Evolutionary conservation across 139 green algal species (phyloP), one percentile per base, ranked within the genome.

Genomic region (Closterium sp.): DNA sequence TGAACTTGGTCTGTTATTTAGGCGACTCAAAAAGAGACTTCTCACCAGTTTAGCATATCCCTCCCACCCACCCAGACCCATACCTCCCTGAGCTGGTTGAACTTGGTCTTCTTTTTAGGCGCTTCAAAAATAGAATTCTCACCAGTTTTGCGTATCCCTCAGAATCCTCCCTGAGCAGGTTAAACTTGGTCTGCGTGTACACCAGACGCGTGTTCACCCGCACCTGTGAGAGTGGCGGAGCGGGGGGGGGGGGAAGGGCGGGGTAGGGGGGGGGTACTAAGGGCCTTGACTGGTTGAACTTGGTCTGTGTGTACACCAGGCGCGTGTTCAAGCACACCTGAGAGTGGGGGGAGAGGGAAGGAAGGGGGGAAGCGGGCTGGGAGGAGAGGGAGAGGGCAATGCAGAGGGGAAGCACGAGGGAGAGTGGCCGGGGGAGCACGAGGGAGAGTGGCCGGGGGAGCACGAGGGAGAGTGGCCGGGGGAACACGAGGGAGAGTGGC

Each of bases 71-170:
- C n/a, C n/a, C n/a, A n/a, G n/a, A n/a, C n/a, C n/a, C n/a, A n/a
- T n/a, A n/a, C n/a, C n/a, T n/a, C n/a, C 21, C 9, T 2, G 43
- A 66, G 55, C 55, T 28, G 12, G 16, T 76, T 76, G 55, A 76
- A 76, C 55, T 76, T 28, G 55, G 55, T 28, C 55, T 76, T 66
- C 3, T 66, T 12, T 66, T 66, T 4, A 66, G 38, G 2, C 8
- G 7, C 16, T 12, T 66, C 38, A 66, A 2, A 76, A 16, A 76
- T 2, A 3, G 16, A 16, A 76, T 76, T 16, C 84, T 34, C 34
- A 98, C 69, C 91, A 98, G 94, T 94, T 99, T 99, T 90, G 96
- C 94, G 86, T 97, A 99, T 31, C 97, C 97, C 93, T 99, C 97
- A 36, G 91, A 97, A 91, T 98, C 96, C 95, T 99, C 97, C 2